Conservation (phyloP, 768 basidiomycete genomes). For the Calocybe cyanea region DNA sequence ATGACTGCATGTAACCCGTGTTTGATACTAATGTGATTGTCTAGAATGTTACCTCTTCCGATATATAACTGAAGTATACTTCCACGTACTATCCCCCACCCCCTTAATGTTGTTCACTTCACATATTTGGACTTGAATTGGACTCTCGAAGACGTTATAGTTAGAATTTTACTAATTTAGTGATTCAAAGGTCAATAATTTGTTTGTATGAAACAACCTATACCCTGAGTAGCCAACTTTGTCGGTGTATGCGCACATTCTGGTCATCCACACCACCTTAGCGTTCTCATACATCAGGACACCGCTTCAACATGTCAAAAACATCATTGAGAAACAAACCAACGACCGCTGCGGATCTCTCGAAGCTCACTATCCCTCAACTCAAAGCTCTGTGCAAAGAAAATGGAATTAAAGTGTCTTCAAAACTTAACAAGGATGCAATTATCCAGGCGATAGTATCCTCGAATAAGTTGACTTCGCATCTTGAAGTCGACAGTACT, state of each 20-base stretch:
- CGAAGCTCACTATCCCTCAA: conserved; percentile 54
- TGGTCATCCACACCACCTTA: too few species aligned
- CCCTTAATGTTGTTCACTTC: too few species aligned
- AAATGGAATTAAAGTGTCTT: conserved; percentile 55
- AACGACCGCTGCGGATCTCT: conserved; percentile 25
- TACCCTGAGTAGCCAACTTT: too few species aligned
- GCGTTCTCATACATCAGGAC: too few species aligned
- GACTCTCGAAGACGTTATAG: too few species aligned
- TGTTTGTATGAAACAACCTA: too few species aligned
- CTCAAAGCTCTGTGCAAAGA: conserved; percentile 70
- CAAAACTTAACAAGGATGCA: conserved; percentile 58
- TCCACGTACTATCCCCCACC: too few species aligned
- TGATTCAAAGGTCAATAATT: too few species aligned
- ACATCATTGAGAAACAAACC: not conserved
- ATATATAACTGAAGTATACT: conserved; percentile 54
- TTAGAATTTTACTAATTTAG: too few species aligned
- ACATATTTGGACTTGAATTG: too few species aligned
- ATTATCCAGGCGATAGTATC: conserved; percentile 52
- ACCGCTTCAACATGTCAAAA: not conserved
- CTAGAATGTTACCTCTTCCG: conserved; percentile 65
- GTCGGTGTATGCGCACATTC: too few species aligned
- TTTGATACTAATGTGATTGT: not conserved
- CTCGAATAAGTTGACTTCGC: conserved; percentile 16
- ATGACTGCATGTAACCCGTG: conserved; percentile 11
- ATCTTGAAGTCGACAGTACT: too few species aligned